These are phyloP conservation scores for Apiospora rasikravindrae DNA, from an alignment of 2,329 filamentous ascomycete species.

Conservation along the genomic window DNA sequence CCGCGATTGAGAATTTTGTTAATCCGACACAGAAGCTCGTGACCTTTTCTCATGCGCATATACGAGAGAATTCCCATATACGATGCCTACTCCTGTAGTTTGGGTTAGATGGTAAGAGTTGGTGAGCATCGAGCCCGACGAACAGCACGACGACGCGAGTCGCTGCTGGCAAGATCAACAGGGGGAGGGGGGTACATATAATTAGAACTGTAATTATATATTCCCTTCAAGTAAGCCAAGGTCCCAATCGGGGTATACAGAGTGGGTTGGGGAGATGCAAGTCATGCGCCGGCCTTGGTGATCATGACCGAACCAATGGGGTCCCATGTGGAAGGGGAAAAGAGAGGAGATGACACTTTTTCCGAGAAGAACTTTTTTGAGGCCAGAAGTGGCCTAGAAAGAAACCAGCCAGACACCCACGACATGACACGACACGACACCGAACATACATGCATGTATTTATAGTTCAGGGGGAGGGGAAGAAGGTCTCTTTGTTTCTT, in stretches of 20 bases:
- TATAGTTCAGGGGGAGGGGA: constrained; percentile 4
- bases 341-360: neutral
- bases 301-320: neutral
- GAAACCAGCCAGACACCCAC: neutral
- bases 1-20: neutral
- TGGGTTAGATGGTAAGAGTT: neutral
- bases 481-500: neutral
- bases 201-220: neutral
- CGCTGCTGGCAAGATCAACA: neutral
- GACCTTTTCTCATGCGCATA: neutral
- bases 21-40: neutral
- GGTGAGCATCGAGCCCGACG: neutral
- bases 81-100: neutral
- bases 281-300: neutral
- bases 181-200: neutral
- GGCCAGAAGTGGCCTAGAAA: neutral
- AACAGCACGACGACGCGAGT: neutral
- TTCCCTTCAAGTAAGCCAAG: neutral
- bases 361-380: neutral
- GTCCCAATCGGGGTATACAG: neutral
- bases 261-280: neutral
- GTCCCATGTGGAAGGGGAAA: neutral
- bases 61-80: neutral
- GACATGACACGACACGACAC: neutral
- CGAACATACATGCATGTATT: neutral